These are phyloP conservation scores for Kwoniella bestiolae DNA, from an alignment of 768 basidiomycete genomes.

Conservation along the genomic window DNA sequence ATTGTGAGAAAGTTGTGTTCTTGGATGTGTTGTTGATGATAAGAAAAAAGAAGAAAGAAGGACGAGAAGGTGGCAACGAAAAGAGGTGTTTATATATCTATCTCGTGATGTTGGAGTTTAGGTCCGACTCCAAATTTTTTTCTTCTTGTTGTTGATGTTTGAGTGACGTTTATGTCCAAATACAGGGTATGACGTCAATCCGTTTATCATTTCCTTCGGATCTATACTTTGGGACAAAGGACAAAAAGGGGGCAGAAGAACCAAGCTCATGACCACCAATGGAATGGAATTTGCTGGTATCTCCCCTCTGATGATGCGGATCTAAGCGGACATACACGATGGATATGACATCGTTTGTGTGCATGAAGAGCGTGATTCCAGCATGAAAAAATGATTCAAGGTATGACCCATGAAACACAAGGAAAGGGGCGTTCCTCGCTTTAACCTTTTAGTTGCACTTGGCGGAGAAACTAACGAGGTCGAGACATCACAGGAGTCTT, in stretches of 20 bases:
- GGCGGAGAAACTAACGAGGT: not conserved
- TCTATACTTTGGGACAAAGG: not conserved
- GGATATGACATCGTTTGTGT: slow-evolving; percentile 2
- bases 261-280: too few species aligned
- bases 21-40: slow-evolving; percentile 10
- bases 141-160: not conserved
- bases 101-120: not conserved
- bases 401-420: not conserved
- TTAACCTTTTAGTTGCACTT: not conserved
- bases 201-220: not conserved
- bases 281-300: not conserved
- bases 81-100: slow-evolving; percentile 6
- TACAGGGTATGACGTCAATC: not conserved
- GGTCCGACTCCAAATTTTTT: not conserved
- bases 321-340: not conserved
- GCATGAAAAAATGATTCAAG: not conserved
- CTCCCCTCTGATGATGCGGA: not conserved
- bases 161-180: not conserved
- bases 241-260: not conserved
- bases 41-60: not conserved
- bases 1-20: slow-evolving; percentile 25
- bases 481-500: not conserved
- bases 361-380: not conserved
- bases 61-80: slow-evolving; percentile 4
- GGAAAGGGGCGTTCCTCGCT: not conserved